Conservation (phyloP, 2,329 filamentous ascomycete genomes). For the Stemphylium vesicarium region DNA sequence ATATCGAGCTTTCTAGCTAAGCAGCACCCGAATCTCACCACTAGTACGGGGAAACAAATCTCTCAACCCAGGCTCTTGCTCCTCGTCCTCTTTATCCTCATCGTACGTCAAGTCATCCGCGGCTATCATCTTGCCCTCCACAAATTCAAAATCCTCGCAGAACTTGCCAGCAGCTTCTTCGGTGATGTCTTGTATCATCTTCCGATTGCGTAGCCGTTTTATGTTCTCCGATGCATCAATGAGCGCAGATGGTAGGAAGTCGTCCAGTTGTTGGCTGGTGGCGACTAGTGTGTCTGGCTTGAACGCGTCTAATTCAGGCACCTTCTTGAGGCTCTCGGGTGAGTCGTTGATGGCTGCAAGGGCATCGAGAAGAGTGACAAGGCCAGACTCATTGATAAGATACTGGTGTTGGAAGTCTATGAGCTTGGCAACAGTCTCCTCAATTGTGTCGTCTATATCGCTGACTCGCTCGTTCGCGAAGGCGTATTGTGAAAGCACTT, state of each 20-base stretch:
- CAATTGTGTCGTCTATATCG: constrained; percentile 64
- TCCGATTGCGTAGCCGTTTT: constrained; percentile 73
- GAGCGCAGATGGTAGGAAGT: constrained; percentile 88
- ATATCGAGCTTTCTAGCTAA: constrained; percentile 56
- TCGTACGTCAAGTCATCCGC: constrained; percentile 60
- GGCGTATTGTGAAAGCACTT: constrained; percentile 63
- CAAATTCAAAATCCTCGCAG: constrained; percentile 79
- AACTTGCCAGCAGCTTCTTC: constrained; percentile 84
- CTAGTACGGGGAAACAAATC: constrained; percentile 68
- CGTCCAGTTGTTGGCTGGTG: constrained; percentile 79
- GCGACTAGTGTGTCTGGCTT: constrained; percentile 66
- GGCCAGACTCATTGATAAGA: constrained; percentile 76
- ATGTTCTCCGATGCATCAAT: constrained; percentile 90
- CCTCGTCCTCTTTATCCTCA: constrained; percentile 46
- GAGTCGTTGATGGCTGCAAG: constrained; percentile 56
- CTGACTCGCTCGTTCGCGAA: constrained; percentile 67
- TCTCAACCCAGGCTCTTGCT: constrained; percentile 53
- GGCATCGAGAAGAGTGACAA: constrained; percentile 68
- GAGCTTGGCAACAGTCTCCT: constrained; percentile 63
- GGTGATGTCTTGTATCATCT: constrained; percentile 75
- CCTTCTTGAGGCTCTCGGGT: constrained; percentile 60
- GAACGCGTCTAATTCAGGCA: constrained; percentile 63
- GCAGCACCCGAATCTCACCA: constrained; percentile 67
- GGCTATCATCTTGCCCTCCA: constrained; percentile 66
- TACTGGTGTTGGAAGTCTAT: constrained; percentile 73